Evolutionary conservation across 805 yeast genomes (phyloP).

Genomic region (Candida argentea): DNA sequence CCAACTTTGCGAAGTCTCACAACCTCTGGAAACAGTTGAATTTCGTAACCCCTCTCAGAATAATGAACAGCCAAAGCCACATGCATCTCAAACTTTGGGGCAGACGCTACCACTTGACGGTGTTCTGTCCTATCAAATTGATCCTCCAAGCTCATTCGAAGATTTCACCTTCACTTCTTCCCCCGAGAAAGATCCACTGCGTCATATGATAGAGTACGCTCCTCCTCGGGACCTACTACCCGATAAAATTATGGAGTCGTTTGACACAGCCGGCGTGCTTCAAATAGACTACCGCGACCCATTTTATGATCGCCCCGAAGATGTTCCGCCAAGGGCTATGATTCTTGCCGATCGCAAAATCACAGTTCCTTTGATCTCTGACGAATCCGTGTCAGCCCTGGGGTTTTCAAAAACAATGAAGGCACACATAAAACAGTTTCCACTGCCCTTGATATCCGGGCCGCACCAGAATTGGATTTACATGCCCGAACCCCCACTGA

Average conservation of each 20-base stretch:
- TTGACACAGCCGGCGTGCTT: conserved; percentile 39
- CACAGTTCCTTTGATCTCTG: conserved; percentile 26
- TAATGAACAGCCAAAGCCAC: no score
- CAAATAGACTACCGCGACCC: conserved; percentile 54
- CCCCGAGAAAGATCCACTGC: conserved; percentile 1
- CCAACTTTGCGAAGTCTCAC: no score
- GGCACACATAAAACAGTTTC: neutral
- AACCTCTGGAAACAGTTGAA: no score
- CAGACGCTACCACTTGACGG: no score
- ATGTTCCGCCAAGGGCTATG: conserved; percentile 46
- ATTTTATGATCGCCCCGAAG: conserved; percentile 42
- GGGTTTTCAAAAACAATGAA: conserved; percentile 3
- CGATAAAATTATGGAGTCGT: conserved; percentile 8
- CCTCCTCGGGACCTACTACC: no score
- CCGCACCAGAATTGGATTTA: conserved; percentile 33
- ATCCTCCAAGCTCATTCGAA: conserved; percentile 10
- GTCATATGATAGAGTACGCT: no score
- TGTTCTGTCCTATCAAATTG: no score
- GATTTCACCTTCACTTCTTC: conserved; percentile 1
- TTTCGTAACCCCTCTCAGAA: no score
- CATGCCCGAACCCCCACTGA: conserved; percentile 38
- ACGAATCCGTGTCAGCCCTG: conserved; percentile 10
- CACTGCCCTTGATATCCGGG: neutral
- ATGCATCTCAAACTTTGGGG: no score
- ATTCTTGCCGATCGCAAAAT: conserved; percentile 61